Percentiles rank a stretch among this genome's conserved stretches.
Evolutionary conservation across 208 protist genomes (phyloP).

Genomic region (Naegleria lovaniensis): DNA sequence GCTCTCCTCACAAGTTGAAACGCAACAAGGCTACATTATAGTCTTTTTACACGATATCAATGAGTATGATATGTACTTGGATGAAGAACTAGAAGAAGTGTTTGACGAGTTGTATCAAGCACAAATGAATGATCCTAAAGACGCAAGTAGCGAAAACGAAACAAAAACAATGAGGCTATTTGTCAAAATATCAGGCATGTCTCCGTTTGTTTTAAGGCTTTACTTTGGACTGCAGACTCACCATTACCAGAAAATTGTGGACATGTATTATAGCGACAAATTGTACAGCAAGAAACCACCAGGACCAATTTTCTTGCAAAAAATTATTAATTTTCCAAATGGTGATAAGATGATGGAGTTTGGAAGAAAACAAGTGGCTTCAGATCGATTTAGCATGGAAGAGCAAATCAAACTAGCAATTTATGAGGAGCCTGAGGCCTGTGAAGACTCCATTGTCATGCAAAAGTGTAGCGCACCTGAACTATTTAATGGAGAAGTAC

Average conservation of each 20-base stretch:
- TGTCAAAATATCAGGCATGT: not conserved
- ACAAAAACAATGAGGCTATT: not conserved
- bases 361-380: not conserved
- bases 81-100: not conserved
- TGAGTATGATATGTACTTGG: not conserved
- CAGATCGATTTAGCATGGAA: not conserved
- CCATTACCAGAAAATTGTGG: not conserved
- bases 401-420: not conserved
- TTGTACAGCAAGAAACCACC: slow-evolving; percentile 1
- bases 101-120: not conserved
- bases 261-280: not conserved
- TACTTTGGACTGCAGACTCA: not conserved
- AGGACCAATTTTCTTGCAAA: not conserved
- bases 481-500: not conserved
- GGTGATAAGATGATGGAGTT: slow-evolving; percentile 3
- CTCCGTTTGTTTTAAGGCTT: not conserved
- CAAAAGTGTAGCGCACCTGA: not conserved
- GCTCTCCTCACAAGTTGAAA: not conserved
- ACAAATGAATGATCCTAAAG: not conserved
- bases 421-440: slow-evolving; percentile 7
- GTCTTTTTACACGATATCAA: not conserved
- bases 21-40: not conserved
- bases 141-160: not conserved
- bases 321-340: slow-evolving; percentile 20
- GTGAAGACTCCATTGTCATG: not conserved